A percentile compares a stretch with the other conserved stretches of the same genome.
phyloP scores from a whole-genome alignment of 345 rosid genomes.

The Hibiscus tridactylites region DNA sequence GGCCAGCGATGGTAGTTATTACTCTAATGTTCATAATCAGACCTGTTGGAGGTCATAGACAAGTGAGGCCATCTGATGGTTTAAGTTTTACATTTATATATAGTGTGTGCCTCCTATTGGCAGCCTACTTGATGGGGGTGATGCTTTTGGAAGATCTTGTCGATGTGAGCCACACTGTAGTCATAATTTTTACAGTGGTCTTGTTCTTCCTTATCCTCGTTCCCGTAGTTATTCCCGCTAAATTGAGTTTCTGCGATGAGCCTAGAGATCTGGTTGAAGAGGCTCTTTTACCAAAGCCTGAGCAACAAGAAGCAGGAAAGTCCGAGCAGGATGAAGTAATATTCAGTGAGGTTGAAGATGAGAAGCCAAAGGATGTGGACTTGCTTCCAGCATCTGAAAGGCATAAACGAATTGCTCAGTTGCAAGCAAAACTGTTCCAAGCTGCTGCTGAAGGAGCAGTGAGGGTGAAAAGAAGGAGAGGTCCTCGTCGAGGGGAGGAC shows the following conservation, averaged over 20 bases:
- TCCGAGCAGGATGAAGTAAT: conserved; percentile 51
- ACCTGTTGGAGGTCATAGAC: conserved; percentile 95
- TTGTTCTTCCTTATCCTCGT: conserved; percentile 53
- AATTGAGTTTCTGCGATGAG: conserved; percentile 43
- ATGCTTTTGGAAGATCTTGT: conserved; percentile 84
- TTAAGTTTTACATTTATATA: conserved; percentile 60
- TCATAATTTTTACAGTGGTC: conserved; percentile 43
- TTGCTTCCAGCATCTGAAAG: conserved; percentile 82
- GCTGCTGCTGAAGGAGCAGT: conserved; percentile 94
- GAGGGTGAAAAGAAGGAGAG: conserved; percentile 69
- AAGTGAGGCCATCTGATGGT: conserved; percentile 60
- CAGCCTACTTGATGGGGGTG: conserved; percentile 81
- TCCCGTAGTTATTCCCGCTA: conserved; percentile 65
- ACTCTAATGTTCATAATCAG: conserved; percentile 80
- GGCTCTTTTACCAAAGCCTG: conserved; percentile 40
- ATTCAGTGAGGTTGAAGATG: conserved; percentile 91
- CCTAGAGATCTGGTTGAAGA: conserved; percentile 42
- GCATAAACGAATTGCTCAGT: conserved; percentile 66
- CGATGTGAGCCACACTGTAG: conserved; percentile 38
- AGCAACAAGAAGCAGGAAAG: conserved; percentile 40
- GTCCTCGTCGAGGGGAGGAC: conserved; percentile 90
- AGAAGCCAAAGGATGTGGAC: conserved; percentile 82
- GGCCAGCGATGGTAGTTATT: conserved; percentile 69
- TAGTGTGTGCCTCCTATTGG: conserved; percentile 71
- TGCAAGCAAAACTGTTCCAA: conserved; percentile 69